Conservation (phyloP, 1,284 basidiomycete species). For the Cutaneotrichosporon daszewskae region DNA sequence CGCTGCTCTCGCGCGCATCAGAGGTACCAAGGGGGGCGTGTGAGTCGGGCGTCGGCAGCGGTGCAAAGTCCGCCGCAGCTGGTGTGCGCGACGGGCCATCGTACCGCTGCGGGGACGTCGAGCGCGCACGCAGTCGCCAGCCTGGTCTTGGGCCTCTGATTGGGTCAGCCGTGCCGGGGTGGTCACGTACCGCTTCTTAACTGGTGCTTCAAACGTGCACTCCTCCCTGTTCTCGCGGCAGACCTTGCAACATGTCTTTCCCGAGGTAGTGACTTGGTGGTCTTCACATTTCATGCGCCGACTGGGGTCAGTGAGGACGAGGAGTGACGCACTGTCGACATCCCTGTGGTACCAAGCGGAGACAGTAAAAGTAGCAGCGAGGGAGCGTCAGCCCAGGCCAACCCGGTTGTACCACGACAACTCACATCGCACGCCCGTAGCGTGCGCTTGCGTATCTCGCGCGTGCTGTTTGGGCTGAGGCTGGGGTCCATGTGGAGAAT, state of each 20-base stretch:
- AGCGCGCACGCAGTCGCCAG: constrained; percentile 10
- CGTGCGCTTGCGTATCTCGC: constrained; percentile 17
- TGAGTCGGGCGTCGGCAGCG: no score
- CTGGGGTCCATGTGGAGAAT: background rate
- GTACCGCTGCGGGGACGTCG: background rate
- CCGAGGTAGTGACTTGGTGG: constrained; percentile 4
- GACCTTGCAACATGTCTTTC: constrained; percentile 17
- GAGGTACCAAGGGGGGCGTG: no score
- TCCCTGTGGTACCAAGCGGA: no score
- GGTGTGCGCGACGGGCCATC: background rate
- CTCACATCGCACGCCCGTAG: constrained; percentile 27
- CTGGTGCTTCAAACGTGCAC: constrained; percentile 26
- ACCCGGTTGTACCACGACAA: constrained; percentile 2
- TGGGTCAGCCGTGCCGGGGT: background rate
- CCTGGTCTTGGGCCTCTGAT: constrained; percentile 12
- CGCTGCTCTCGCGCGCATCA: no score
- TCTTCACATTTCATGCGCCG: constrained; percentile 30
- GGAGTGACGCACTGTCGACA: constrained; percentile 14
- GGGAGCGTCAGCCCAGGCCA: no score
- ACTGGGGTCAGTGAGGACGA: constrained; percentile 9
- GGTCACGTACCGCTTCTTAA: constrained; percentile 25
- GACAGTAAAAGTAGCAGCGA: no score
- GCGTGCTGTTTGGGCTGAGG: no score
- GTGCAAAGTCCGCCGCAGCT: no score
- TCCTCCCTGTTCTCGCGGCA: constrained; percentile 21